Evolutionary conservation across 192 early-diverging fungal species (phyloP).

Genomic region (Helicostylum pulchrum): DNA sequence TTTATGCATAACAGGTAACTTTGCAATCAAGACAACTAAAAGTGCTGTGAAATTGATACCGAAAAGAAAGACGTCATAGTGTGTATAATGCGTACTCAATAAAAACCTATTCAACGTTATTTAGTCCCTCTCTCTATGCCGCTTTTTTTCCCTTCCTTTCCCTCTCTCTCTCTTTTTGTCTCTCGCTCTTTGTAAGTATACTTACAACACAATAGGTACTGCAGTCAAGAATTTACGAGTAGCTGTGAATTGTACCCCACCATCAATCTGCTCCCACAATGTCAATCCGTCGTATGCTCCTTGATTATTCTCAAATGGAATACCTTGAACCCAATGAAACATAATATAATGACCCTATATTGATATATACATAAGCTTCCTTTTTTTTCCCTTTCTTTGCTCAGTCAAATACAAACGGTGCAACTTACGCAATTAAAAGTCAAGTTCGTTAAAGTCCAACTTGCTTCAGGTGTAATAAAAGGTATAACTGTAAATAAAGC

Average conservation of each 20-base stretch:
- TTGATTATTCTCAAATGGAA: slow-evolving; percentile 92
- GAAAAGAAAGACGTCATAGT: slow-evolving; percentile 91
- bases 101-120: slow-evolving; percentile 64
- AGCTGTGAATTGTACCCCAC: slow-evolving; percentile 96
- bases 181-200: slow-evolving; percentile 16
- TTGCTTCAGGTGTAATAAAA: slow-evolving; percentile 83
- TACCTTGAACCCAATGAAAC: slow-evolving; percentile 97
- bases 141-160: background rate
- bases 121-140: background rate
- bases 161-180: background rate
- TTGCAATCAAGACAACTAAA: slow-evolving; percentile 83
- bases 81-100: slow-evolving; percentile 91
- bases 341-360: slow-evolving; percentile 88
- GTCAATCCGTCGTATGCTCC: slow-evolving; percentile 91
- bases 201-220: slow-evolving; percentile 92
- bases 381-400: background rate
- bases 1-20: slow-evolving; percentile 84
- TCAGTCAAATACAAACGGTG: background rate
- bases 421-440: slow-evolving; percentile 78
- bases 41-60: slow-evolving; percentile 85
- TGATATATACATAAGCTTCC: background rate
- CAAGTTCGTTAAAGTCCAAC: slow-evolving; percentile 97
- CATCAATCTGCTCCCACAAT: slow-evolving; percentile 99
- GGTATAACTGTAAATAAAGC: slow-evolving; percentile 82
- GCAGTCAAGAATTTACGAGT: slow-evolving; percentile 95